Conservation (phyloP, 2,329 filamentous ascomycete species). For the Colletotrichum costaricense region DNA sequence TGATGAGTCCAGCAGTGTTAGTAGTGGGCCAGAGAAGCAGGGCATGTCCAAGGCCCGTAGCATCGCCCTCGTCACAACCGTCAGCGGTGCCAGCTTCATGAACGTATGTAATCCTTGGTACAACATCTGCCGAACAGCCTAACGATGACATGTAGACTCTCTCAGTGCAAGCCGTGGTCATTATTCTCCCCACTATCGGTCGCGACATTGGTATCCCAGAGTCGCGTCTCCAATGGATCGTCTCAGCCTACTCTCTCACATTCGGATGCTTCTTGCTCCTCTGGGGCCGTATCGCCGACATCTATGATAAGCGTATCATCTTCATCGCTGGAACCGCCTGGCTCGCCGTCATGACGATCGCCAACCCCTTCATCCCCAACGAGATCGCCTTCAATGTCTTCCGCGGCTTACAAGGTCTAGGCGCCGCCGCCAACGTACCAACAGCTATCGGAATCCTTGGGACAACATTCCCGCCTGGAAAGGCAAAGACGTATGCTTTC, state of each 20-base stretch:
- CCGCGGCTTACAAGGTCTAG: slow-evolving; percentile 74
- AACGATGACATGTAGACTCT: slow-evolving; percentile 56
- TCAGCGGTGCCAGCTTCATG: slow-evolving; percentile 66
- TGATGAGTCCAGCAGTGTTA: slow-evolving; percentile 34
- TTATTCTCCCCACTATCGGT: slow-evolving; percentile 72
- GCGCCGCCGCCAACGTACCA: slow-evolving; percentile 76
- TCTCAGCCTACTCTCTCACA: slow-evolving; percentile 73
- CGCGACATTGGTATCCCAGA: slow-evolving; percentile 66
- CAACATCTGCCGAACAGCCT: neutral
- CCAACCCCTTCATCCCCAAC: slow-evolving; percentile 72
- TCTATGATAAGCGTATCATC: slow-evolving; percentile 73
- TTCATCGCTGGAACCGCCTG: slow-evolving; percentile 74
- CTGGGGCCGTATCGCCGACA: slow-evolving; percentile 75
- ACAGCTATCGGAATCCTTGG: slow-evolving; percentile 78
- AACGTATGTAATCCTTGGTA: slow-evolving; percentile 55
- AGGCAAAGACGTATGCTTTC: slow-evolving; percentile 78
- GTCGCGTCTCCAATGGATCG: slow-evolving; percentile 72
- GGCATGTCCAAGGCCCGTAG: slow-evolving; percentile 62
- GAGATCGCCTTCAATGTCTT: slow-evolving; percentile 77
- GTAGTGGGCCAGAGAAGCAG: slow-evolving; percentile 37
- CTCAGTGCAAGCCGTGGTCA: slow-evolving; percentile 68
- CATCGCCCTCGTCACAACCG: slow-evolving; percentile 65
- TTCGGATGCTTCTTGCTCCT: slow-evolving; percentile 77
- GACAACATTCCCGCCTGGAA: slow-evolving; percentile 73
- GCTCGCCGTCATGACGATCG: slow-evolving; percentile 68